Conservation (phyloP, 352 stramenopile species). For the Phytophthora pluvialis region DNA sequence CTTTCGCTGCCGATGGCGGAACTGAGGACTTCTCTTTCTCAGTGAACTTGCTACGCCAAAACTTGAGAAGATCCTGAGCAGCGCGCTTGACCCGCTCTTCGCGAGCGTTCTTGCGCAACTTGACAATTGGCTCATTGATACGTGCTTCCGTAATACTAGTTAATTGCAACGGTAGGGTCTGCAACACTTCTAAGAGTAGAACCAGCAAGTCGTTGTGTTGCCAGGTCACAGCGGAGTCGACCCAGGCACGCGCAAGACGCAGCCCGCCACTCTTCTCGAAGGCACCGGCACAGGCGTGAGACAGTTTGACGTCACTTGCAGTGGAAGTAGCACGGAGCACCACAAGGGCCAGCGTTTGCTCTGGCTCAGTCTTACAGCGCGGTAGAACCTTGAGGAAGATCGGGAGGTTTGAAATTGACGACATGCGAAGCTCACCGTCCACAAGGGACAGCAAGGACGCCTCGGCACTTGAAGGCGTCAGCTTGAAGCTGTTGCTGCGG, state of each 20-base stretch:
- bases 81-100: constrained; percentile 82
- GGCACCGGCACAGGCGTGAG: constrained; percentile 54
- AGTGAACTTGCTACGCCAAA: constrained; percentile 86
- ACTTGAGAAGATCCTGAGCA: constrained; percentile 86
- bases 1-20: constrained; percentile 29
- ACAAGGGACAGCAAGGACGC: constrained; percentile 61
- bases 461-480: constrained; percentile 48
- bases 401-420: constrained; percentile 52
- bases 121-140: constrained; percentile 91
- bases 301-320: constrained; percentile 59
- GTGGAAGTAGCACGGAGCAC: constrained; percentile 74
- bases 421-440: constrained; percentile 58
- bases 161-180: constrained; percentile 83
- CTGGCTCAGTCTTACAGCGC: constrained; percentile 68
- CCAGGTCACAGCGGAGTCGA: constrained; percentile 80
- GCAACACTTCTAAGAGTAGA: constrained; percentile 81
- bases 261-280: constrained; percentile 82
- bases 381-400: constrained; percentile 70
- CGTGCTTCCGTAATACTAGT: constrained; percentile 87
- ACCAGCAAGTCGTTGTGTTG: constrained; percentile 84
- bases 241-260: constrained; percentile 79
- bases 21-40: constrained; percentile 72
- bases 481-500: constrained; percentile 28
- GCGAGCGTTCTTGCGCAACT: constrained; percentile 78
- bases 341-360: constrained; percentile 74